phyloP scores from a whole-genome alignment of 768 basidiomycete genomes.

The Clavaria fumosa region DNA sequence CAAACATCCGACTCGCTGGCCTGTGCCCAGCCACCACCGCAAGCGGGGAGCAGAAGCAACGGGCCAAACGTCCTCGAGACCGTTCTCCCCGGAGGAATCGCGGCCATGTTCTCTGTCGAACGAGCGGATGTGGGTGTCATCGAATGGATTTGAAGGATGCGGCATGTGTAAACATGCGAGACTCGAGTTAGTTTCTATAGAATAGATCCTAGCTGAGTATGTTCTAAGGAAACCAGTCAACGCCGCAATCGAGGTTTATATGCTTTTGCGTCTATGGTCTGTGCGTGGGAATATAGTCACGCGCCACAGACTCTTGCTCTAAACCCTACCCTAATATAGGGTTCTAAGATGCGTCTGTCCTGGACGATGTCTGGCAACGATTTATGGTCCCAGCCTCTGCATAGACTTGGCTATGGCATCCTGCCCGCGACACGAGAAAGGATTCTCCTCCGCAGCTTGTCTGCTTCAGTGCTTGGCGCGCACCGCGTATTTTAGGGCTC shows the following conservation, averaged over 20 bases:
- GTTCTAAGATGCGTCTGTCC: too few species aligned
- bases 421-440: too few species aligned
- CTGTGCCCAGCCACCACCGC: slow-evolving; percentile 14
- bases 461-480: too few species aligned
- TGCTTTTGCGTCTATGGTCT: slow-evolving; percentile 20
- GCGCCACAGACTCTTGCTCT: too few species aligned
- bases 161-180: slow-evolving; percentile 59
- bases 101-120: slow-evolving; percentile 42
- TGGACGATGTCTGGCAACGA: too few species aligned
- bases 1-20: slow-evolving; percentile 35
- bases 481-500: too few species aligned
- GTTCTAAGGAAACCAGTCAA: slow-evolving; percentile 32
- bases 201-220: slow-evolving; percentile 64
- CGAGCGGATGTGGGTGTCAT: slow-evolving; percentile 42
- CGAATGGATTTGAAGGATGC: slow-evolving; percentile 44
- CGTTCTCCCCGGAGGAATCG: too few species aligned
- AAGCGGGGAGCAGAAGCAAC: slow-evolving; percentile 12
- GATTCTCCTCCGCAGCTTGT: too few species aligned
- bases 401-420: too few species aligned
- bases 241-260: slow-evolving; percentile 17
- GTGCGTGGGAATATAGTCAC: slow-evolving; percentile 14
- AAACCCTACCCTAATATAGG: too few species aligned
- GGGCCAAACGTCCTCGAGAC: slow-evolving; percentile 43
- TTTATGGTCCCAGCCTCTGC: too few species aligned
- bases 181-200: slow-evolving; percentile 57